phyloP scores from a whole-genome alignment of 2,329 filamentous ascomycete species.

The Herpomyces periplanetae region DNA sequence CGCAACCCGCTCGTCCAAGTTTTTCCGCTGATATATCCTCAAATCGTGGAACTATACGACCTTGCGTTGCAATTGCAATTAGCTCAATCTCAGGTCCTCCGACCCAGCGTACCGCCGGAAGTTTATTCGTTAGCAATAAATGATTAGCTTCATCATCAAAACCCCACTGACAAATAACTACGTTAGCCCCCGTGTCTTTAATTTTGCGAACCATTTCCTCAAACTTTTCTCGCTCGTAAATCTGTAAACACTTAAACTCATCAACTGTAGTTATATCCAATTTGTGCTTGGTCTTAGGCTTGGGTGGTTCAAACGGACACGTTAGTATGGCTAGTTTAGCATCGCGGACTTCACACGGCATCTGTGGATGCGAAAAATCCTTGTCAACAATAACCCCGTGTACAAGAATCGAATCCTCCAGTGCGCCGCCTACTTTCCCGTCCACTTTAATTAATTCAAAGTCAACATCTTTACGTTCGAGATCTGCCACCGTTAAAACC shows the following conservation, averaged over 20 bases:
- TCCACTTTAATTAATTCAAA: constrained; percentile 98
- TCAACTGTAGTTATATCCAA: constrained; percentile 86
- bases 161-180: constrained; percentile 96
- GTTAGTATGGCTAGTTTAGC: constrained; percentile 92
- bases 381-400: constrained; percentile 98
- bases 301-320: constrained; percentile 88
- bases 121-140: constrained; percentile 65
- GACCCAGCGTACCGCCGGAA: constrained; percentile 89
- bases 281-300: constrained; percentile 99
- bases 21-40: constrained; percentile 73
- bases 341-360: constrained; percentile 76
- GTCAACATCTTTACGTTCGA: constrained; percentile 84
- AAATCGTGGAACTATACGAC: constrained; percentile 81
- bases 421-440: constrained; percentile 68
- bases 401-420: constrained; percentile 74
- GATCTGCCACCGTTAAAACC: constrained; percentile 71
- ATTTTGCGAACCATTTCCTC: constrained; percentile 95
- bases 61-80: constrained; percentile 92
- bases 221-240: constrained; percentile 83
- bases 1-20: constrained; percentile 53
- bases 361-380: constrained; percentile 96
- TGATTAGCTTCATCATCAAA: constrained; percentile 98
- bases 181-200: constrained; percentile 81
- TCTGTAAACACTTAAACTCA: constrained; percentile 90
- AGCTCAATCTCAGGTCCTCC: constrained; percentile 91